Base-by-base conservation (phyloP, 306 rosid species). In the Casuarina glauca region DNA sequence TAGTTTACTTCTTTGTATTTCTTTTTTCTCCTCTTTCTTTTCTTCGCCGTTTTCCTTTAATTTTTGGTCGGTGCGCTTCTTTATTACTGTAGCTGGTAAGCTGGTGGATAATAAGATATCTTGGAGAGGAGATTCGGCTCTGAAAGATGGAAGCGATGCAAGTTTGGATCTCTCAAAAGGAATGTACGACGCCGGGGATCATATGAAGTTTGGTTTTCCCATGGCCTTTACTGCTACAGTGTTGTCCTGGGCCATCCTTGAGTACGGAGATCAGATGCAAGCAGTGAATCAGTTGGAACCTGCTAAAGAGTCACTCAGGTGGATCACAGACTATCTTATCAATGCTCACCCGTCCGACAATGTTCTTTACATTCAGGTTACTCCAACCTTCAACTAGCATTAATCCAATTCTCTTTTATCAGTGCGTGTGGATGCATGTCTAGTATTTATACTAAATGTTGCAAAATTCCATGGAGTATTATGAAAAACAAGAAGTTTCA, bases 171-270 rank as follows among this genome's bases (percentile, higher is more conserved):
- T 96, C 75, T 17, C 96, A 6, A 96, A 93, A 76, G 99, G 99
- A 78, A 85, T 96, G 98, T 96, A 84, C 71, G 99, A 96, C 76
- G 97, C 99, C 6, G 99, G 99, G 72, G 99, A 96, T 89, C 89
- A 85, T 63, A 89, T 96, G 86, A 96, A 96, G 85, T 96, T 96
- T 78, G 97, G 96, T 79, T 90, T 95, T 76, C 99, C 99, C 0
- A 81, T 95, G 97, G 97, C 99, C 69, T 95, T 79, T 73, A 93
- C 98, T 58, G 99, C 97, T 46, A 78, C 97, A 0, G 96, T 95
- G 71, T 80, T 95, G 86, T 95, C 99, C 1, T 95, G 99, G 99
- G 46, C 93, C 46, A 95, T 95, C 73, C 92, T 93, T 3, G 99
- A 95, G 84, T 95, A 95, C 68, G 99, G 99, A 78, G 93, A 90